phyloP scores from a whole-genome alignment of 2,329 filamentous ascomycete genomes.

The Alternaria conjuncta region DNA sequence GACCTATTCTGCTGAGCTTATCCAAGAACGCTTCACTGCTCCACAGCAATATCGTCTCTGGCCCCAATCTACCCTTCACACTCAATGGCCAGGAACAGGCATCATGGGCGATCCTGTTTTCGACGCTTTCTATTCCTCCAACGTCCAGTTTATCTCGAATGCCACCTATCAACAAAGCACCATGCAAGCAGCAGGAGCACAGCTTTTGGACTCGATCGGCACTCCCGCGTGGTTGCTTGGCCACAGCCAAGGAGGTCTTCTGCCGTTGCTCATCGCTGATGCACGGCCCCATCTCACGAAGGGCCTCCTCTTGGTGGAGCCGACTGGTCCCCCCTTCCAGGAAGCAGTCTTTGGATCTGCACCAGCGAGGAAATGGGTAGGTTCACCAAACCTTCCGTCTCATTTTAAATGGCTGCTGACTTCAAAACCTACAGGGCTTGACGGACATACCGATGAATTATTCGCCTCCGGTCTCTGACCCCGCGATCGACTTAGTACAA shows the following conservation, averaged over 20 bases:
- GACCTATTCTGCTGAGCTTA: slow-evolving; percentile 1
- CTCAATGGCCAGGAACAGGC: slow-evolving; percentile 51
- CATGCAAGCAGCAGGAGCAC: slow-evolving; percentile 42
- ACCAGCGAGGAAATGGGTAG: not conserved
- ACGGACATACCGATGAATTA: slow-evolving; percentile 3
- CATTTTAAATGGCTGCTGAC: not conserved
- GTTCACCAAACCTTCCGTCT: not conserved
- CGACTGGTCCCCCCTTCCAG: slow-evolving; percentile 59
- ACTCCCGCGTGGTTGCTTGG: slow-evolving; percentile 51
- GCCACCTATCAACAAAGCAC: slow-evolving; percentile 32
- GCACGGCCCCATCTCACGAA: slow-evolving; percentile 56
- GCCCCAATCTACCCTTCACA: slow-evolving; percentile 53
- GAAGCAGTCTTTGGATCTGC: slow-evolving; percentile 13
- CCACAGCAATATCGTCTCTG: slow-evolving; percentile 28
- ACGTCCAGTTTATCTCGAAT: slow-evolving; percentile 43
- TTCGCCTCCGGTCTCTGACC: not conserved
- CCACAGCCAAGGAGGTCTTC: slow-evolving; percentile 58
- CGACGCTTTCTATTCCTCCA: slow-evolving; percentile 55
- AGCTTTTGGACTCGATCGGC: slow-evolving; percentile 53
- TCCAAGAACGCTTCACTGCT: slow-evolving; percentile 10
- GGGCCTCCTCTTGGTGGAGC: slow-evolving; percentile 60
- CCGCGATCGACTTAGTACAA: not conserved
- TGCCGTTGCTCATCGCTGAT: slow-evolving; percentile 52
- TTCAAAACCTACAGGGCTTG: not conserved
- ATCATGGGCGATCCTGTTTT: slow-evolving; percentile 56